Evolutionary conservation across 177 flowering plant species (phyloP).

Genomic region (Vitis hybrid): DNA sequence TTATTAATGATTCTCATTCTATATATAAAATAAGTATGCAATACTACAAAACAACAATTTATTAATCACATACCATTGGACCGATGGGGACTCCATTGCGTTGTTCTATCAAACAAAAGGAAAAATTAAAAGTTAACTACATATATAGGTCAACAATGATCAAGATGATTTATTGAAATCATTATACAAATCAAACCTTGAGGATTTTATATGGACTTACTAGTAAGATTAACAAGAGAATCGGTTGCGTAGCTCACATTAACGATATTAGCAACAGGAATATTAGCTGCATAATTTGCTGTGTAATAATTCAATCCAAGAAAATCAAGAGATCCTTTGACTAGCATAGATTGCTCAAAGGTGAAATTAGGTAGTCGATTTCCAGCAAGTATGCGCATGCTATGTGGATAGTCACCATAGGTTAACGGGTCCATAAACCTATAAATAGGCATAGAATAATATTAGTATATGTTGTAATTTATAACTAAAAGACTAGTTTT

Average conservation of each 20-base stretch:
- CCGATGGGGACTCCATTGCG: conserved; percentile 2
- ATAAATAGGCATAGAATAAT: neutral
- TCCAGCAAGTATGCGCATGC: neutral
- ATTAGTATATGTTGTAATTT: neutral
- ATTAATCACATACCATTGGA: neutral
- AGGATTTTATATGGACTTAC: neutral
- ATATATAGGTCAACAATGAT: neutral
- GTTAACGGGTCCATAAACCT: conserved; percentile 8
- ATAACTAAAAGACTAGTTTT: neutral
- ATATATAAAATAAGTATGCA: no score
- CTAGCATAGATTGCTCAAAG: neutral
- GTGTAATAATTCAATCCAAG: conserved; percentile 13
- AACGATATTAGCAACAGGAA: neutral
- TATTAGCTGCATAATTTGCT: neutral
- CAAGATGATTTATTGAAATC: neutral
- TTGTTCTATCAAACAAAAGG: neutral
- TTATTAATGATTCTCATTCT: no score
- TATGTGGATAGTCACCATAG: conserved; percentile 11
- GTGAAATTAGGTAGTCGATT: conserved; percentile 13
- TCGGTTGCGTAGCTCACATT: conserved; percentile 10
- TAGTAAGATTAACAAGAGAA: neutral
- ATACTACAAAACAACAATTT: neutral
- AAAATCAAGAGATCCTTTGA: conserved; percentile 12
- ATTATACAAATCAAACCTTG: neutral
- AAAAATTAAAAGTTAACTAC: neutral